Percentiles rank a stretch among this genome's conserved stretches.
Evolutionary conservation across 1,139 yeast species (phyloP).

Genomic region (Tardiomyces digboiensis): DNA sequence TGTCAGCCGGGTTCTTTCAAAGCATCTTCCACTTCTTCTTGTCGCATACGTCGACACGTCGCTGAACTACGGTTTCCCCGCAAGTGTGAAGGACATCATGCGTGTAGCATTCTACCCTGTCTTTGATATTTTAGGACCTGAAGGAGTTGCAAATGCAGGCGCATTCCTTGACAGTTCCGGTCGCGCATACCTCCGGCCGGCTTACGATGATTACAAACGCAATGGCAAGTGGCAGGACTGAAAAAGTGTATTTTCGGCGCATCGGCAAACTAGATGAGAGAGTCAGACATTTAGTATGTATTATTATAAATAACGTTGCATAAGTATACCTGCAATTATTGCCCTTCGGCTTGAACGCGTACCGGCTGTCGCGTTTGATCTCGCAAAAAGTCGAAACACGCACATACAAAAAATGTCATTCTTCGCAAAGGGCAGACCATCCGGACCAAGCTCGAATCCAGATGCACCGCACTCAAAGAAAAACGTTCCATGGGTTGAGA

Average conservation of each 20-base stretch:
- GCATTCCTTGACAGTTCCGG: conserved; percentile 66
- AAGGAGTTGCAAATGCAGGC: conserved; percentile 57
- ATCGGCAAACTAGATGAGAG: too few species aligned
- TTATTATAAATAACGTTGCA: neutral
- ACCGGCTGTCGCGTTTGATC: too few species aligned
- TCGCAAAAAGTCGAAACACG: neutral
- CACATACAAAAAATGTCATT: neutral
- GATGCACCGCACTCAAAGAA: neutral
- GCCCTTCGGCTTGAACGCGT: too few species aligned
- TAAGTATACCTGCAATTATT: too few species aligned
- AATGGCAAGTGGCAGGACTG: conserved; percentile 66
- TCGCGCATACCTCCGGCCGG: conserved; percentile 51
- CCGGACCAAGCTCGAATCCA: neutral
- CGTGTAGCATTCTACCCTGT: conserved; percentile 50
- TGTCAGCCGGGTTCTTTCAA: conserved; percentile 52
- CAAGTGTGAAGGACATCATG: conserved; percentile 41
- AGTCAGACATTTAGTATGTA: neutral
- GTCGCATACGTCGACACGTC: conserved; percentile 40
- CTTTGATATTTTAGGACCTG: conserved; percentile 59
- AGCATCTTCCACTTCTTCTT: conserved; percentile 52
- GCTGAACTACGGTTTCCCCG: conserved; percentile 40
- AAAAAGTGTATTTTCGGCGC: too few species aligned
- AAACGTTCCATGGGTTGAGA: conserved; percentile 62
- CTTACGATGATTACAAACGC: conserved; percentile 65
- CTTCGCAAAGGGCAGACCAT: neutral